phyloP scores from a whole-genome alignment of 2,329 filamentous ascomycete genomes.

The Fusarium sp. region DNA sequence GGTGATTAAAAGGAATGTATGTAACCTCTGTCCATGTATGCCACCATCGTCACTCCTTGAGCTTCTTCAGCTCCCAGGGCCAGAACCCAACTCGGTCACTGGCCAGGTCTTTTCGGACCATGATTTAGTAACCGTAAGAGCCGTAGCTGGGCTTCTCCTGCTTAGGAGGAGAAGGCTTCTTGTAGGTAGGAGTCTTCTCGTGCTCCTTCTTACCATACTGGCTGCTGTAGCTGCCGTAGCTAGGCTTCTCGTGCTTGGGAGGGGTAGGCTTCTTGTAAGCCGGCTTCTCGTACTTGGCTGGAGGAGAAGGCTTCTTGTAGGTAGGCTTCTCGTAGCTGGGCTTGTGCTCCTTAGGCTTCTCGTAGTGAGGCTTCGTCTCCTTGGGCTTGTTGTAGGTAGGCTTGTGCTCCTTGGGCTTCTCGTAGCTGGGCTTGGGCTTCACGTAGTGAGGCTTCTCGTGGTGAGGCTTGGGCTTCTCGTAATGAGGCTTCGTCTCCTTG shows the following conservation, averaged over 20 bases:
- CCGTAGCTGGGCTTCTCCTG: too few species aligned
- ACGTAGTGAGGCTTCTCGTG: neutral
- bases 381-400: neutral
- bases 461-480: neutral
- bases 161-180: too few species aligned
- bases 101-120: too few species aligned
- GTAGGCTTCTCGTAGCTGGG: neutral
- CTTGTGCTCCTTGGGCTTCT: neutral
- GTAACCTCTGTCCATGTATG: too few species aligned
- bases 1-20: too few species aligned
- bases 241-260: neutral
- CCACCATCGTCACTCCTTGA: too few species aligned
- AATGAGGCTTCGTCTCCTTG: neutral
- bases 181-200: too few species aligned
- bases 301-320: neutral
- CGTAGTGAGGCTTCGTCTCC: neutral
- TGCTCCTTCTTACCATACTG: neutral
- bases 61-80: too few species aligned
- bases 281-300: neutral
- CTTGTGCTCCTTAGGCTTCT: neutral
- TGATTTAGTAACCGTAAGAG: too few species aligned
- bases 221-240: slow-evolving; percentile 1
- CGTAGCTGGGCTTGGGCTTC: neutral
- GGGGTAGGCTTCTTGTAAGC: neutral
- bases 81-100: too few species aligned